Percentiles rank a stretch among this genome's conserved stretches.
These are phyloP conservation scores for Argentina anserina DNA, from an alignment of 306 rosid genomes.

Conservation along the genomic window DNA sequence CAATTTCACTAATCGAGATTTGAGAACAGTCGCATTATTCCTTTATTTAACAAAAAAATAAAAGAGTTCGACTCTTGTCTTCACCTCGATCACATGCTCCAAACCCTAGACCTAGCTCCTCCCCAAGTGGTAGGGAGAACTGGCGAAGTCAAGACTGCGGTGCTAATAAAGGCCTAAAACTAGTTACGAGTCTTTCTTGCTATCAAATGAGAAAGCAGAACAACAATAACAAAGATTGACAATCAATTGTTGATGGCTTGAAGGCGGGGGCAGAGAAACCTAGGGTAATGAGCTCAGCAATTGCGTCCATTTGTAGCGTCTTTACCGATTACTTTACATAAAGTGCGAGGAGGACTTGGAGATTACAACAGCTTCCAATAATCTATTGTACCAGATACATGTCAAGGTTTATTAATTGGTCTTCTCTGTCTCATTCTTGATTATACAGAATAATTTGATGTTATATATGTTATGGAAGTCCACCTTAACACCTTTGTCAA, in stretches of 20 bases:
- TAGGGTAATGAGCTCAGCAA: slow-evolving; percentile 32
- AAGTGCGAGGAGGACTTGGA: slow-evolving; percentile 34
- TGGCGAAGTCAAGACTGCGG: background rate
- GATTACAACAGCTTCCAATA: slow-evolving; percentile 26
- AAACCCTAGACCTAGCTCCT: background rate
- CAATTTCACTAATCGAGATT: too few relatives aligned
- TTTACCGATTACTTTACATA: slow-evolving; percentile 32
- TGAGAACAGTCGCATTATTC: too few relatives aligned
- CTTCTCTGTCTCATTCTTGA: slow-evolving; percentile 16
- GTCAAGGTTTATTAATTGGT: slow-evolving; percentile 27
- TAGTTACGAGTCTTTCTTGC: slow-evolving; percentile 24
- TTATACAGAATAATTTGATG: slow-evolving; percentile 13
- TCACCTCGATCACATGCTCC: background rate
- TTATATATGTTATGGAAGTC: slow-evolving; percentile 12
- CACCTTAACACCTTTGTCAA: slow-evolving; percentile 53
- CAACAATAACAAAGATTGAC: slow-evolving; percentile 26
- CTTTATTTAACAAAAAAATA: too few relatives aligned
- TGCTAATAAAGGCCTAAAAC: background rate
- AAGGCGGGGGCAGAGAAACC: slow-evolving; percentile 22
- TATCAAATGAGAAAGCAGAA: slow-evolving; percentile 15
- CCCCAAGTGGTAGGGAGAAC: background rate
- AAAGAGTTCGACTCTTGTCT: background rate
- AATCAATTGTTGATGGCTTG: slow-evolving; percentile 28
- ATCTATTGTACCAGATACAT: background rate
- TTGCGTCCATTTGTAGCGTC: slow-evolving; percentile 31